Evolutionary conservation across 257 asterid genomes (phyloP), one percentile per base, ranked within the genome.

Genomic region (Linderniella brevidens): DNA sequence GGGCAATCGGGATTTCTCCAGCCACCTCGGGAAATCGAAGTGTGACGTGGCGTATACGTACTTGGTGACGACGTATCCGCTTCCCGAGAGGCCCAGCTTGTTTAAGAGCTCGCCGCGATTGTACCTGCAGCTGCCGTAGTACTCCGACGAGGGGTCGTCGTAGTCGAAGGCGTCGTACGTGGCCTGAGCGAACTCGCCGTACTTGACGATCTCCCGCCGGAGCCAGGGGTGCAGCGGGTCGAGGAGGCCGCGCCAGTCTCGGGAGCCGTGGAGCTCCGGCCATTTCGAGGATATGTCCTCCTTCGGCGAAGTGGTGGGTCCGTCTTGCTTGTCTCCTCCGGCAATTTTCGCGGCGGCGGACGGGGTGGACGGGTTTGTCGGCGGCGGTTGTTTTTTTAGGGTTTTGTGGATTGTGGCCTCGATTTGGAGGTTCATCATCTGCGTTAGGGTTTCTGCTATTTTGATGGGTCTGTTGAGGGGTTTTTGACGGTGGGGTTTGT

Each of bases 151-250:
- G 0, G 72, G 35, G 15, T 79, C 88, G 15, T 79, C 88, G 41
- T 60, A 66, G 37, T 83, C 92, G 52, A 83, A 67, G 0, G 94
- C 82, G 63, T 83, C 92, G 47, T 83, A 83, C 0, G 82, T 79
- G 0, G 88, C 92, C 51, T 83, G 92, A 0, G 90, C 76, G 58
- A 83, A 72, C 36, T 83, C 95, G 4, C 95, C 90, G 61, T 79
- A 79, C 37, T 83, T 83, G 14, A 83, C 43, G 20, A 79, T 77
- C 60, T 83, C 95, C 17, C 78, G 47, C 2, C 86, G 53, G 8
- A 77, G 80, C 58, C 73, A 58, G 0, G 90, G 86, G 47, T 77
- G 80, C 6, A 79, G 69, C 3, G 93, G 95, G 25, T 83, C 80
- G 14, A 83, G 76, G 1, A 79, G 77, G 8, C 58, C 58, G 4